phyloP scores from a whole-genome alignment of 2,329 filamentous ascomycete genomes.

The Alternaria postmessia region DNA sequence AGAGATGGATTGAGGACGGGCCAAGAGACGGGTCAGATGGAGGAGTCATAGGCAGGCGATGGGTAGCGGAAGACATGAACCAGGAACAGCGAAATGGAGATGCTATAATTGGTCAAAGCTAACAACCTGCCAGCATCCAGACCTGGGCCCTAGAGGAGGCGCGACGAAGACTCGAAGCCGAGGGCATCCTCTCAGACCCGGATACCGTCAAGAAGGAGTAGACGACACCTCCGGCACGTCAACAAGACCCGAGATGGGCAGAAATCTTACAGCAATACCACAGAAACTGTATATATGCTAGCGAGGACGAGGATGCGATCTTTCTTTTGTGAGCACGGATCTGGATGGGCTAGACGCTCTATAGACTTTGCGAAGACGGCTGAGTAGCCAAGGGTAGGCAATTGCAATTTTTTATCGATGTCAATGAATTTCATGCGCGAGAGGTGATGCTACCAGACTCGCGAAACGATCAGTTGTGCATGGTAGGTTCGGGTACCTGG shows the following conservation, averaged over 20 bases:
- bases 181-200: conserved; percentile 90
- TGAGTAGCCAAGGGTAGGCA: conserved; percentile 9
- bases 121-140: conserved; percentile 76
- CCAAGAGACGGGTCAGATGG: not conserved
- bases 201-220: conserved; percentile 59
- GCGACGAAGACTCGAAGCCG: conserved; percentile 89
- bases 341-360: conserved; percentile 15
- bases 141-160: conserved; percentile 99
- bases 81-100: not conserved
- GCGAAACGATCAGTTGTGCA: not conserved
- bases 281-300: conserved; percentile 17
- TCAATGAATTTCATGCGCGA: not conserved
- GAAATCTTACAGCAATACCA: conserved; percentile 9
- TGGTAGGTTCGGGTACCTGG: not conserved
- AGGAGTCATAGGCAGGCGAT: not conserved
- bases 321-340: conserved; percentile 19
- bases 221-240: not conserved
- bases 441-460: not conserved
- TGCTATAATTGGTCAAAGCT: conserved; percentile 15
- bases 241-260: not conserved
- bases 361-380: conserved; percentile 13
- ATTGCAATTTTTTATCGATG: conserved; percentile 7
- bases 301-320: not conserved
- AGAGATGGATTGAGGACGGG: not conserved
- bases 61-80: not conserved